Base-by-base conservation (phyloP, 1,284 basidiomycete species). In the Ganoderma lucidum region DNA sequence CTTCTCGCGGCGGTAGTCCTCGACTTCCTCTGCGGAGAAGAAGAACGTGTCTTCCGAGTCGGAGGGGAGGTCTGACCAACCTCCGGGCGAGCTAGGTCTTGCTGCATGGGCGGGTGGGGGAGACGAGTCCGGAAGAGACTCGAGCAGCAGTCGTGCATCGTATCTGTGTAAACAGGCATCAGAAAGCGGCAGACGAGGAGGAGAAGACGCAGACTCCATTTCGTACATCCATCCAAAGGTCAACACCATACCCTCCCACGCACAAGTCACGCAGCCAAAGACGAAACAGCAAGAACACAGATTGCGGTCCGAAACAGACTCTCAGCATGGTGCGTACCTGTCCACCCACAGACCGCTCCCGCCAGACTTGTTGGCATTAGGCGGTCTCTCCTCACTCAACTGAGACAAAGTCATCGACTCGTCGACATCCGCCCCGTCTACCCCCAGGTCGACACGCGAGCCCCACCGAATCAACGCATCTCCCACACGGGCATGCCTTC, bases 41-140 rank as follows among this genome's bases (percentile, higher is more conserved):
- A 93, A 92, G 79, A 94, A 96, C 0, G 87, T 90, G 72, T 96
- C 93, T 81, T 96, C 94, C 0, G 87, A 78, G 75, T 96, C 95
- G 0, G 94, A 95, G 3, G 94, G 90, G 0, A 96, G 84, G 76
- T 94, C 91, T 0, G 91, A 91, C 91, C 93, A 95, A 39, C 92
- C 93, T 2, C 84, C 82, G 6, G 90, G 87, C 0, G 89, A 90
- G 68, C 70, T 74, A 1, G 78, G 75, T 12, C 19, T 6, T 67
- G 48, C 19, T 68, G 6, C n/a, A 28, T n/a, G 61, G 63, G 48
- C 51, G 71, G 30, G 45, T 17, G 70, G 70, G 42, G 55, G 51
- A 15, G 44, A 9, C n/a, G 68, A 35, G 6, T 80, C 45, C 5
- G 84, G 84, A 0, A 86, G 75, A 3, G 84, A 70, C 62, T 91